phyloP scores from a whole-genome alignment of 2,329 filamentous ascomycete species.

The Aspergillus sp. region DNA sequence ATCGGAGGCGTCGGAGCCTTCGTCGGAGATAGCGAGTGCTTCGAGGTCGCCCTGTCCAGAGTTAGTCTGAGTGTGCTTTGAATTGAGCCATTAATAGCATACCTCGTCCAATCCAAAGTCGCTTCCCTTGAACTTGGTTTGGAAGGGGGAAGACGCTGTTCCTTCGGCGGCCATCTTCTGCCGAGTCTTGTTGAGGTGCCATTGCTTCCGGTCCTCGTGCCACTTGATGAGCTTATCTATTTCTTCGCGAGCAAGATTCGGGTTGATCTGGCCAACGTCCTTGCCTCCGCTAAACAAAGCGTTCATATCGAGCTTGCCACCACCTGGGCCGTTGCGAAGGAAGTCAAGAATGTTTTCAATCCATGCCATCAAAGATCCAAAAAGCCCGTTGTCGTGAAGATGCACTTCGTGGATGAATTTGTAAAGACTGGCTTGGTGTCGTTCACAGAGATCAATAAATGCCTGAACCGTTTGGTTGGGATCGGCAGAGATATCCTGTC shows the following conservation, averaged over 20 bases:
- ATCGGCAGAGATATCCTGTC: slow-evolving; percentile 84
- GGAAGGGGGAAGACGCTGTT: slow-evolving; percentile 52
- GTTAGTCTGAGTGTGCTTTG: slow-evolving; percentile 12
- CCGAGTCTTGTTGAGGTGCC: slow-evolving; percentile 95
- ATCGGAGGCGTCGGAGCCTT: slow-evolving; percentile 62
- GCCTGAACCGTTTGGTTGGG: slow-evolving; percentile 97
- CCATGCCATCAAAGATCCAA: slow-evolving; percentile 96
- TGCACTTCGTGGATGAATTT: slow-evolving; percentile 99
- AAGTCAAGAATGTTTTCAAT: slow-evolving; percentile 94
- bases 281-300: slow-evolving; percentile 82
- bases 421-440: slow-evolving; percentile 96
- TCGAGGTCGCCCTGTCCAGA: slow-evolving; percentile 65
- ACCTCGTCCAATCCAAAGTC: slow-evolving; percentile 90
- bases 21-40: slow-evolving; percentile 79
- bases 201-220: slow-evolving; percentile 95
- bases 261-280: slow-evolving; percentile 66
- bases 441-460: slow-evolving; percentile 93
- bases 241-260: slow-evolving; percentile 70
- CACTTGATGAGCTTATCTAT: slow-evolving; percentile 85
- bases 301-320: slow-evolving; percentile 90
- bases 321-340: slow-evolving; percentile 77
- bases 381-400: slow-evolving; percentile 92
- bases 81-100: slow-evolving; percentile 21
- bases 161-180: slow-evolving; percentile 98
- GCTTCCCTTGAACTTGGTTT: slow-evolving; percentile 65